Conservation (phyloP, 805 yeast genomes). For the Barnettozyma wickerhamii region DNA sequence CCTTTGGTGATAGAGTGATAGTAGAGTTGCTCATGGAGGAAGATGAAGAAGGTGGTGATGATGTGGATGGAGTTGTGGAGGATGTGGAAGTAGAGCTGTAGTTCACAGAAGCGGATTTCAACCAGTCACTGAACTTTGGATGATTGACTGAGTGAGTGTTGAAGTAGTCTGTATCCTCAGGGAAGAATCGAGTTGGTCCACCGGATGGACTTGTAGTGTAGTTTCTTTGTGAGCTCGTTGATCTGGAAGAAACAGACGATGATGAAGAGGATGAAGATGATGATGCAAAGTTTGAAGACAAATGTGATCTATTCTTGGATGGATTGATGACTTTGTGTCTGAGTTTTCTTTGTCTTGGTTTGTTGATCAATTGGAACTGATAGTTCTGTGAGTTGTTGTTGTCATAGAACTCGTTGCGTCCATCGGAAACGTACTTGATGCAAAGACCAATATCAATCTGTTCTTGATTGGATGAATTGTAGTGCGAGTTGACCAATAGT, state of each 20-base stretch:
- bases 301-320: conserved; percentile 3
- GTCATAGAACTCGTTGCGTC: conserved; percentile 33
- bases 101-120: conserved; percentile 11
- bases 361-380: conserved; percentile 28
- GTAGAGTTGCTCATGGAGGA: conserved; percentile 4
- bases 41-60: conserved; percentile 5
- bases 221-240: conserved; percentile 8
- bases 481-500: conserved; percentile 14
- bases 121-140: conserved; percentile 10
- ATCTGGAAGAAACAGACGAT: conserved; percentile 1
- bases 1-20: background rate
- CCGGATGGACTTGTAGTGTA: conserved; percentile 9
- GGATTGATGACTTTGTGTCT: background rate
- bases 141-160: conserved; percentile 12
- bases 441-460: conserved; percentile 32
- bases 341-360: conserved; percentile 11
- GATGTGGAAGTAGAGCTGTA: conserved; percentile 9
- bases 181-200: conserved; percentile 20
- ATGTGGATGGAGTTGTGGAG: conserved; percentile 8
- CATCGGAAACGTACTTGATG: conserved; percentile 33
- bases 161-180: conserved; percentile 27
- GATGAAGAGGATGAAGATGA: conserved; percentile 7
- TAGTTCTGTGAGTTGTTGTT: conserved; percentile 35
- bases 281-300: conserved; percentile 5
- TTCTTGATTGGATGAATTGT: conserved; percentile 9